Evolutionary conservation across 139 green algal species (phyloP), one percentile per base, ranked within the genome.

Genomic region (Coelastrella sp.): DNA sequence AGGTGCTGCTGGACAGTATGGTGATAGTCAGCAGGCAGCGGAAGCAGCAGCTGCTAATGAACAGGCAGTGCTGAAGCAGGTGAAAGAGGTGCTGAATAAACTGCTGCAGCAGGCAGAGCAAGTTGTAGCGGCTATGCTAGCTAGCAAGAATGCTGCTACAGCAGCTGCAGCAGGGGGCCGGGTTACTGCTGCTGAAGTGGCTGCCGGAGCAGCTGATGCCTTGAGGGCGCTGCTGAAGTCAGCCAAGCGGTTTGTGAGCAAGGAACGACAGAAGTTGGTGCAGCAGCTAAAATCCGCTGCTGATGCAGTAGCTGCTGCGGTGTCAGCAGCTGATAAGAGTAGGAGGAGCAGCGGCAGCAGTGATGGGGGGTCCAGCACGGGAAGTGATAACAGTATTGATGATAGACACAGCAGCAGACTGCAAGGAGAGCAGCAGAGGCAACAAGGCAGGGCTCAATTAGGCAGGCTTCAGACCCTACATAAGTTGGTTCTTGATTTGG

Each of bases 31-130:
- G 14, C 56, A 84, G 32, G 78, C 78, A 84, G 78, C 57, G 10
- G 19, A 23, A n/a, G 82, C 64, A 65, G 32, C 64, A 78, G 68
- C 23, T 59, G 68, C 83, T 73, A 68, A 4, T 4, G 83, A 80
- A 13, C 14, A 2, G 2, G 7, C 22, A 32, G 68, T 76, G 32
- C 54, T 66, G 32, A 73, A 81, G 19, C 68, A 66, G 54, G 19
- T 80, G 11, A 77, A 78, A 19, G 61, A 87, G 10, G 7, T 20
- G 0, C 5, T 73, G 66, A 20, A 16, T 4, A 8, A 80, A 54
- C 68, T 88, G 47, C 54, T 73, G 83, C 61, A 88, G 47, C 61
- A 73, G 68, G 66, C 83, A 7, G 68, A 88, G 68, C 54, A 66
- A n/a, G 65, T 88, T 61, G 32, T 60, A 20, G 68, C 66, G 5